These are phyloP conservation scores for Leucoagaricus sp. DNA, from an alignment of 1,284 basidiomycete species.

Conservation along the genomic window DNA sequence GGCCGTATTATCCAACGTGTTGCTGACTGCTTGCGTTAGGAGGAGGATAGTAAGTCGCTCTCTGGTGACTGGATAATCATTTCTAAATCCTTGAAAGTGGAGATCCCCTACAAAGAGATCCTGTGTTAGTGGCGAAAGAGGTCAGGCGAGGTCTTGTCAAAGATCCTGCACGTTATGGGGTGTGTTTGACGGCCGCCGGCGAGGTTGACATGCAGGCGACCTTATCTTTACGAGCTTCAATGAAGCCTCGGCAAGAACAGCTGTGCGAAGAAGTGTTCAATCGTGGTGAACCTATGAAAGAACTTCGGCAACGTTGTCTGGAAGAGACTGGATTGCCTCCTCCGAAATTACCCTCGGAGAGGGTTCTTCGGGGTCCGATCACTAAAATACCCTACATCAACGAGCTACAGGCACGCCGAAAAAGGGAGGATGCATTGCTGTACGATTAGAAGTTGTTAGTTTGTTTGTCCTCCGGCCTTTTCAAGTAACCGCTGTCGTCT, in stretches of 20 bases:
- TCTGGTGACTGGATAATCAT: neutral
- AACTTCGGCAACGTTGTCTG: slow-evolving; percentile 25
- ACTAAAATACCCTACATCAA: slow-evolving; percentile 23
- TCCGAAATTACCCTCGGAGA: slow-evolving; percentile 25
- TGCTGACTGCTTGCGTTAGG: neutral
- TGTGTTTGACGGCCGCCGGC: slow-evolving; percentile 22
- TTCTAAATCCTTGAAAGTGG: slow-evolving; percentile 17
- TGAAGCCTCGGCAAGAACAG: slow-evolving; percentile 20
- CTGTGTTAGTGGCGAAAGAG: slow-evolving; percentile 30
- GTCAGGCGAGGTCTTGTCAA: slow-evolving; percentile 28
- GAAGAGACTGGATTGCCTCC: slow-evolving; percentile 29
- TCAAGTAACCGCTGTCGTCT: no score
- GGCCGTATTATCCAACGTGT: neutral
- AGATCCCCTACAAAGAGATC: slow-evolving; percentile 26
- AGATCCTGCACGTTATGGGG: slow-evolving; percentile 28
- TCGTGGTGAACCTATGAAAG: slow-evolving; percentile 29
- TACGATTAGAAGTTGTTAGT: slow-evolving; percentile 6
- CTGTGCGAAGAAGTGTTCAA: slow-evolving; percentile 23
- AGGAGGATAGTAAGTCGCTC: slow-evolving; percentile 12
- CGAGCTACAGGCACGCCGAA: slow-evolving; percentile 25
- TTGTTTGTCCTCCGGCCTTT: no score
- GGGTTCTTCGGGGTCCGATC: slow-evolving; percentile 26
- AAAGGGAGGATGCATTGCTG: slow-evolving; percentile 23
- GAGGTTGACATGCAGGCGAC: slow-evolving; percentile 24
- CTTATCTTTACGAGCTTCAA: slow-evolving; percentile 19